These are phyloP conservation scores for Alternaria ethzedia DNA, from an alignment of 2,329 filamentous ascomycete species.

Conservation along the genomic window DNA sequence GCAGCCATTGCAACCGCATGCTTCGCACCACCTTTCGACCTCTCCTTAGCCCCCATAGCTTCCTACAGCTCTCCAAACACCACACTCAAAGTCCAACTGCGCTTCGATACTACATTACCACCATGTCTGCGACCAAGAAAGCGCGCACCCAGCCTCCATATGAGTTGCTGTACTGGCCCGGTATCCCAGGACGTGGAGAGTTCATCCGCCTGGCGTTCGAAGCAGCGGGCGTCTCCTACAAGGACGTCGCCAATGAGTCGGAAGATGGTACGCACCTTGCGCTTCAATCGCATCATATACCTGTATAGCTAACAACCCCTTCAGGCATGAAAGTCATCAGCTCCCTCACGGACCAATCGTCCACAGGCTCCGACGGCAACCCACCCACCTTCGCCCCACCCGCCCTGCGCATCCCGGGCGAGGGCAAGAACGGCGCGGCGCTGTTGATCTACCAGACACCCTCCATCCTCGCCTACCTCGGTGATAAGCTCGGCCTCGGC, in stretches of 20 bases:
- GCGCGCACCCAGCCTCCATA: slow-evolving; percentile 55
- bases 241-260: slow-evolving; percentile 62
- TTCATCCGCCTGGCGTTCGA: slow-evolving; percentile 76
- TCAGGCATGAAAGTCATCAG: slow-evolving; percentile 57
- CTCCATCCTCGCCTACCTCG: slow-evolving; percentile 76
- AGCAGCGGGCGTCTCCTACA: slow-evolving; percentile 69
- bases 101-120: background rate
- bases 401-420: slow-evolving; percentile 61
- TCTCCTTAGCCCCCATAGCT: background rate
- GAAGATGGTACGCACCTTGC: slow-evolving; percentile 49
- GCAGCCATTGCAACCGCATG: slow-evolving; percentile 6
- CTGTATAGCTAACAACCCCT: background rate
- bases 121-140: slow-evolving; percentile 36
- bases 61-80: background rate
- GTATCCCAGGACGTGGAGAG: slow-evolving; percentile 75
- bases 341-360: slow-evolving; percentile 54
- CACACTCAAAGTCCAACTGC: background rate
- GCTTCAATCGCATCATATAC: background rate
- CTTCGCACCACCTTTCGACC: background rate
- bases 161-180: slow-evolving; percentile 74
- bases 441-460: slow-evolving; percentile 72
- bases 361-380: slow-evolving; percentile 61
- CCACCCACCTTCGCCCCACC: slow-evolving; percentile 72
- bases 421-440: slow-evolving; percentile 59
- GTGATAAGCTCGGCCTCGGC: slow-evolving; percentile 64